phyloP scores from a whole-genome alignment of 495 filamentous ascomycete species.

The Podospora fimiseda region DNA sequence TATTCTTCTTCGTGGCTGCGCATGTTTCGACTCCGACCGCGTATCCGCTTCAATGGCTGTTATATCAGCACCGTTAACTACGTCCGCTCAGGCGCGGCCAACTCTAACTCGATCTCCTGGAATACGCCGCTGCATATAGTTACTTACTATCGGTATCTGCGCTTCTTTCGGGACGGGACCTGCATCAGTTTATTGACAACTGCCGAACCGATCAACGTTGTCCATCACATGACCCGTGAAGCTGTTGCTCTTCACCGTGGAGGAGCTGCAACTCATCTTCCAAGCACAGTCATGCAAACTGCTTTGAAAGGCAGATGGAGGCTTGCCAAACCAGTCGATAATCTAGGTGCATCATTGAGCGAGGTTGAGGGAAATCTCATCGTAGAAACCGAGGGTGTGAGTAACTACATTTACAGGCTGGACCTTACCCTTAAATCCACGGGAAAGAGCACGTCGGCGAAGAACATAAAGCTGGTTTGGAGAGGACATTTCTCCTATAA shows the following conservation, averaged over 20 bases:
- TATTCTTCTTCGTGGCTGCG: slow-evolving; percentile 47
- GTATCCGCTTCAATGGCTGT: slow-evolving; percentile 86
- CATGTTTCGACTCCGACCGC: slow-evolving; percentile 76
- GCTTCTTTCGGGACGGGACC: slow-evolving; percentile 88
- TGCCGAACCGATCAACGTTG: slow-evolving; percentile 75
- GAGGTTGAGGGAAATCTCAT: slow-evolving; percentile 61
- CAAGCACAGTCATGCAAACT: slow-evolving; percentile 29
- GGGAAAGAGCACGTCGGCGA: slow-evolving; percentile 37
- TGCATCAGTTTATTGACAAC: slow-evolving; percentile 72
- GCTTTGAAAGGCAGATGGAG: slow-evolving; percentile 36
- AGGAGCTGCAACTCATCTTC: slow-evolving; percentile 25
- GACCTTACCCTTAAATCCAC: slow-evolving; percentile 60
- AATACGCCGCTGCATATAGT: slow-evolving; percentile 88
- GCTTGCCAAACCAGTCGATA: slow-evolving; percentile 23
- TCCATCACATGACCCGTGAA: slow-evolving; percentile 57
- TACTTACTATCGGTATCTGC: slow-evolving; percentile 93
- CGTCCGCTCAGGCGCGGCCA: slow-evolving; percentile 65
- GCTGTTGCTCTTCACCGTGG: slow-evolving; percentile 24
- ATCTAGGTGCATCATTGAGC: slow-evolving; percentile 12
- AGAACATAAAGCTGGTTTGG: slow-evolving; percentile 83
- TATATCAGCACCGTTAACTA: slow-evolving; percentile 98
- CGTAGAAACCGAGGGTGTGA: slow-evolving; percentile 78
- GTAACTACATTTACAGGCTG: slow-evolving; percentile 77
- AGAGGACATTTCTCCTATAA: slow-evolving; percentile 91
- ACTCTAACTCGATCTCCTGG: slow-evolving; percentile 55